A percentile compares a stretch with the other conserved stretches of the same genome.
These are phyloP conservation scores for Kwoniella shivajii DNA, from an alignment of 1,284 basidiomycete genomes.

Conservation along the genomic window DNA sequence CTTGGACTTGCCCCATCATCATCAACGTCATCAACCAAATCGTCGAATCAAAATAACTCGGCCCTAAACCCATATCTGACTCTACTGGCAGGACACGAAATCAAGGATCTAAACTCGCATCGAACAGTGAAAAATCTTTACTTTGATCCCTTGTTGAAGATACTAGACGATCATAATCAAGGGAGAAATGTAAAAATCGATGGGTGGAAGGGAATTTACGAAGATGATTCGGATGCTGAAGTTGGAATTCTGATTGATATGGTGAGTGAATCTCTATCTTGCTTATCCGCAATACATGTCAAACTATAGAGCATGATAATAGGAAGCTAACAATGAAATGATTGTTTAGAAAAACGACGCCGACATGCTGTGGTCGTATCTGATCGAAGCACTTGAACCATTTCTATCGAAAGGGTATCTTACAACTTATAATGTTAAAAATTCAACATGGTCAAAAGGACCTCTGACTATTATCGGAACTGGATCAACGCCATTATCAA, in stretches of 20 bases:
- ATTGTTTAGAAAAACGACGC: conserved; percentile 23
- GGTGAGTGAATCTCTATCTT: conserved; percentile 20
- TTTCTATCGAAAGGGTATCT: conserved; percentile 34
- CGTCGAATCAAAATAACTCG: neutral
- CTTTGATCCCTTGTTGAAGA: conserved; percentile 29
- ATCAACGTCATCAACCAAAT: neutral
- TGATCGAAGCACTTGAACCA: conserved; percentile 25
- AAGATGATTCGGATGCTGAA: conserved; percentile 27
- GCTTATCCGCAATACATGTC: neutral
- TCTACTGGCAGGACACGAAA: conserved; percentile 28
- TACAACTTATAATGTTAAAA: conserved; percentile 27
- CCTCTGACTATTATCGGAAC: conserved; percentile 46
- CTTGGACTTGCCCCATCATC: conserved; percentile 12
- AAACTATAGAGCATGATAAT: neutral
- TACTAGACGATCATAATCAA: conserved; percentile 27
- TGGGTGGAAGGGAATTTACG: conserved; percentile 22
- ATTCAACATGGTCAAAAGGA: conserved; percentile 22
- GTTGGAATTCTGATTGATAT: conserved; percentile 34
- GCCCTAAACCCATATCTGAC: conserved; percentile 3
- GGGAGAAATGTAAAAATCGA: neutral
- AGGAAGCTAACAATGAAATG: neutral
- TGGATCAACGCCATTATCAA: conserved; percentile 37
- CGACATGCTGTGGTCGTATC: conserved; percentile 30
- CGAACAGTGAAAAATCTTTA: conserved; percentile 30
- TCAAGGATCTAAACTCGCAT: conserved; percentile 19